Percentiles rank a stretch among this genome's conserved stretches.
Conservation (phyloP, 345 rosid genomes). For the Eucalyptus cloeziana region DNA sequence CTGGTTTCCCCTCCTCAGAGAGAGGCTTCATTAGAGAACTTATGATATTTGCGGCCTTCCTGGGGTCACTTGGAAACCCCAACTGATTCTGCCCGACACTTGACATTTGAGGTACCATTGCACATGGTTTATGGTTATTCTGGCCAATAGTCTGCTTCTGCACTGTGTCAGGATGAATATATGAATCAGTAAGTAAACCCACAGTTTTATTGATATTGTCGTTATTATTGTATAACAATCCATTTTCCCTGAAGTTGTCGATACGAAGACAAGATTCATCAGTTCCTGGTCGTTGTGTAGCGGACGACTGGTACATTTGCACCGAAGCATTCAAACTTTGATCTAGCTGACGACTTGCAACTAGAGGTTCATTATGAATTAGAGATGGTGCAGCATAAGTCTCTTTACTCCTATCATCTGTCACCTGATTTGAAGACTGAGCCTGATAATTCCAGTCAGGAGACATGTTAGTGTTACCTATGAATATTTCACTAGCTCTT, state of each 20-base stretch:
- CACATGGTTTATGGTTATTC: neutral
- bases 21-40: conserved; percentile 9
- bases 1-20: conserved; percentile 12
- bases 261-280: neutral
- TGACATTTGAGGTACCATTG: neutral
- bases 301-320: neutral
- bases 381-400: neutral
- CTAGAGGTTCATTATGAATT: neutral
- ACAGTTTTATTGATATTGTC: neutral
- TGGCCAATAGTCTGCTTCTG: conserved; percentile 5
- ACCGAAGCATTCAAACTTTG: neutral
- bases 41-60: conserved; percentile 10
- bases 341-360: neutral
- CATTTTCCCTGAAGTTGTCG: neutral
- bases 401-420: conserved; percentile 7
- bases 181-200: conserved; percentile 3
- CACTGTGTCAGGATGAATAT: conserved; percentile 3
- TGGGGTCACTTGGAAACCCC: conserved; percentile 10
- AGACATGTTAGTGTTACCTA: conserved; percentile 68
- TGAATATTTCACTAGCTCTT: conserved; percentile 32
- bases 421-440: conserved; percentile 17
- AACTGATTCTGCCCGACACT: conserved; percentile 38
- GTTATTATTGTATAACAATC: neutral
- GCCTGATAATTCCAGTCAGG: conserved; percentile 71
- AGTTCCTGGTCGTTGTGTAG: neutral